These are phyloP conservation scores for Rutstroemia sydowiana DNA, from an alignment of 2,329 filamentous ascomycete genomes.

Conservation along the genomic window DNA sequence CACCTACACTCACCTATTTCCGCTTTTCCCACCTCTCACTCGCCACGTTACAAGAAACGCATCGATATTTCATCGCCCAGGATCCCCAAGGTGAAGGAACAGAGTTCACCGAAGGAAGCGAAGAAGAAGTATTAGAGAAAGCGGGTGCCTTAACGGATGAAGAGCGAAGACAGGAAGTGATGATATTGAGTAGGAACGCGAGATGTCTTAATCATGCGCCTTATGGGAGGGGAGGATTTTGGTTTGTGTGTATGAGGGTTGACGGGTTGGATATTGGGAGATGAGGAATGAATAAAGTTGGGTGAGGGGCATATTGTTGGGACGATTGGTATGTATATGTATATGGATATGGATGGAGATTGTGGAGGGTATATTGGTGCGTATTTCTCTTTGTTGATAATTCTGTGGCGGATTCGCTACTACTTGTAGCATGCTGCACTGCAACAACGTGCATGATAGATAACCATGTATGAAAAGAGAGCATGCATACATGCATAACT, in stretches of 20 bases:
- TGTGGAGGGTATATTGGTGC: too few species aligned
- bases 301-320: neutral
- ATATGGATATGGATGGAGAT: too few species aligned
- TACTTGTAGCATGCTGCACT: too few species aligned
- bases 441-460: too few species aligned
- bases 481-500: too few species aligned
- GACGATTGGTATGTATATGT: neutral
- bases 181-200: slow-evolving; percentile 8
- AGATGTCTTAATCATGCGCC: neutral
- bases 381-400: too few species aligned
- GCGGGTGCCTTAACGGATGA: neutral
- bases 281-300: neutral
- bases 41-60: neutral
- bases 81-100: neutral
- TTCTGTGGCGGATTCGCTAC: too few species aligned
- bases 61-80: neutral
- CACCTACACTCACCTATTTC: neutral
- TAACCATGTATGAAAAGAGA: too few species aligned
- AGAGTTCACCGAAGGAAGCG: neutral
- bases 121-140: neutral
- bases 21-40: neutral
- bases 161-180: slow-evolving; percentile 4
- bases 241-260: neutral
- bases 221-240: neutral
- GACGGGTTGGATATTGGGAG: neutral